Evolutionary conservation across 2,329 filamentous ascomycete species (phyloP).

Genomic region (Chrysoporthe austroafricana): DNA sequence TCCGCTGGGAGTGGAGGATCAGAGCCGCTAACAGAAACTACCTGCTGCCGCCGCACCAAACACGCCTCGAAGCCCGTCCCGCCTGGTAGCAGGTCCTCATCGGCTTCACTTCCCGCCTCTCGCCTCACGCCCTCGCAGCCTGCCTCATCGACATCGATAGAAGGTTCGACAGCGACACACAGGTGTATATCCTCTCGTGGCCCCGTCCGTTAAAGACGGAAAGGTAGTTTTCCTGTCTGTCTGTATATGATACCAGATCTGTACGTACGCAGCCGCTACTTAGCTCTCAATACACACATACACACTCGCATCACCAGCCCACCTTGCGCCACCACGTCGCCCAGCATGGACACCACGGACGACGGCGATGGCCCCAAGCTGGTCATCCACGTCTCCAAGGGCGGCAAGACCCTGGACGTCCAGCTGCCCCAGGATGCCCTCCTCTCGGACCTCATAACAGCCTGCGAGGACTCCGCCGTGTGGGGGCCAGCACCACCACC

Average conservation of each 20-base stretch:
- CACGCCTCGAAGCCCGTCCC: not conserved
- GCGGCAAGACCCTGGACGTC: constrained; percentile 30
- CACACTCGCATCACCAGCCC: not conserved
- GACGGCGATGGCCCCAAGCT: constrained; percentile 15
- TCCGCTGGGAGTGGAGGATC: not conserved
- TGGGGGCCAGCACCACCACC: not conserved
- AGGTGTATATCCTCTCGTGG: not conserved
- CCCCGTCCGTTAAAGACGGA: not conserved
- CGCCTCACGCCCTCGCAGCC: not conserved
- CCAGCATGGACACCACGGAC: not conserved
- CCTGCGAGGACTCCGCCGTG: constrained; percentile 31
- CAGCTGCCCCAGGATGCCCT: constrained; percentile 28
- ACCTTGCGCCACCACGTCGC: too few species aligned
- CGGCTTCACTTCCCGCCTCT: not conserved
- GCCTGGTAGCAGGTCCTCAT: not conserved
- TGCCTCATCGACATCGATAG: constrained; percentile 20
- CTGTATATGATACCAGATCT: not conserved
- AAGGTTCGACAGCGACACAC: constrained; percentile 19
- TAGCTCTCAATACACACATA: not conserved
- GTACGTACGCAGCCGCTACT: not conserved
- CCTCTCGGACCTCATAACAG: constrained; percentile 34
- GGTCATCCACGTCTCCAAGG: constrained; percentile 31
- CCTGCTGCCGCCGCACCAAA: not conserved
- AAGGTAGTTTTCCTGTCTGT: not conserved
- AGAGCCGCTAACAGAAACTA: not conserved